Percentiles rank a stretch among this genome's conserved stretches.
phyloP scores from a whole-genome alignment of 169 alveolate genomes.

The Theileria equi region DNA sequence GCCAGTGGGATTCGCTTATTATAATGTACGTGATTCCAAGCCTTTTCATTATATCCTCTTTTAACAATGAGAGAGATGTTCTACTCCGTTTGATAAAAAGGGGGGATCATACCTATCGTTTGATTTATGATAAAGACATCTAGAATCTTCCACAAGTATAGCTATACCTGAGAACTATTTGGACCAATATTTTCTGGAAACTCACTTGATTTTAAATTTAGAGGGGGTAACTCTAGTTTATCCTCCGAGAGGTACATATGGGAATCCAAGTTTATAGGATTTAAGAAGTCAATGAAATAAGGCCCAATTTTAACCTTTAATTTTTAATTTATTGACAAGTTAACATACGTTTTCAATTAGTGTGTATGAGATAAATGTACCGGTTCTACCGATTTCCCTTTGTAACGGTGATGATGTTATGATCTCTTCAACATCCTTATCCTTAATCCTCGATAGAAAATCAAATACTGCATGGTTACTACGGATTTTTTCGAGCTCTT shows the following conservation, averaged over 20 bases:
- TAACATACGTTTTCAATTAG: constrained; percentile 17
- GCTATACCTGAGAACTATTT: too few relatives aligned
- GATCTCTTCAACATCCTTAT: not conserved
- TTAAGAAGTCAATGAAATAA: constrained; percentile 18
- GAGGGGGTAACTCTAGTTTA: too few relatives aligned
- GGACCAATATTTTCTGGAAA: too few relatives aligned
- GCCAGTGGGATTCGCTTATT: too few relatives aligned
- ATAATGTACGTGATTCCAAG: not conserved
- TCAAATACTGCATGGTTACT: too few relatives aligned
- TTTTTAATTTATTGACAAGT: not conserved
- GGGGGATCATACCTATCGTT: not conserved
- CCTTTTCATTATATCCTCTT: not conserved
- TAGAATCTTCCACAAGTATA: not conserved
- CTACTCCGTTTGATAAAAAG: too few relatives aligned
- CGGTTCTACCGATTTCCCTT: constrained; percentile 23
- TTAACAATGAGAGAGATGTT: not conserved
- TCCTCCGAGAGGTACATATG: too few relatives aligned
- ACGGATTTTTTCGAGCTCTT: too few relatives aligned
- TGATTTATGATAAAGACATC: not conserved
- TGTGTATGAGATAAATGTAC: constrained; percentile 20
- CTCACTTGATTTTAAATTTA: too few relatives aligned
- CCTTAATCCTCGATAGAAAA: not conserved
- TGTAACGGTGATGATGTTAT: constrained; percentile 19
- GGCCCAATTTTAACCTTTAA: constrained; percentile 52
- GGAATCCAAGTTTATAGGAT: too few relatives aligned